Base-by-base conservation (phyloP, 345 rosid species). In the Dovyalis caffra region DNA sequence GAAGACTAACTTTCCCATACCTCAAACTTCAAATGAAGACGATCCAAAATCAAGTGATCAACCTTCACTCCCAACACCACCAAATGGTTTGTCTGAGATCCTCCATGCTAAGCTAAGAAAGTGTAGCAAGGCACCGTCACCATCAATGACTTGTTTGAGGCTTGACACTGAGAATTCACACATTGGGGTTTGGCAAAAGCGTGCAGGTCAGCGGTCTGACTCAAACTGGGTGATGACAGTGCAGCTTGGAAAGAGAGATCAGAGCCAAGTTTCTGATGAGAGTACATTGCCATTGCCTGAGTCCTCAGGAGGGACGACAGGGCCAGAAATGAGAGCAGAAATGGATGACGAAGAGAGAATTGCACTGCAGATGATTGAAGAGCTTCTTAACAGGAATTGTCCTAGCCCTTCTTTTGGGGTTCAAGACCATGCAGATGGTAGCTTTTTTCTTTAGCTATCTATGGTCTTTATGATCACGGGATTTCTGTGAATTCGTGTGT, bases 331-430 rank as follows among this genome's bases (percentile, higher is more conserved):
- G 64, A 83, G 78, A 26, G 79, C 38, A 31, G 85, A 83, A 43
- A 73, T 86, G 63, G 89, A 82, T 71, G 92, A 88, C 31, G 97
- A 91, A 47, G 86, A 90, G 83, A 89, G 86, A 68, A 83, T 84
- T 26, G 97, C 98, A 31, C 58, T 92, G 88, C 97, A 95, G 75
- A 95, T 95, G 99, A 92, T 95, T 38, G 98, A 95, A 79, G 99
- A 95, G 80, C 88, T 95, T 72, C 97, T 95, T 23, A 91, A 91
- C 70, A 76, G 89, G 79, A 89, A 90, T 67, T 90, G 86, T 37
- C 72, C 80, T 15, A 77, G 72, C 35, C 72, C 76, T n/a, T 33
- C 71, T 15, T 26, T 38, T 33, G 61, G 67, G 11, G 43, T 9
- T 53, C 33, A 38, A 6, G 60, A 65, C 0, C 71, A 23, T 16